A percentile compares a stretch with the other conserved stretches of the same genome.
phyloP scores from a whole-genome alignment of 257 asterid genomes.

The Fraxinus excelsior region DNA sequence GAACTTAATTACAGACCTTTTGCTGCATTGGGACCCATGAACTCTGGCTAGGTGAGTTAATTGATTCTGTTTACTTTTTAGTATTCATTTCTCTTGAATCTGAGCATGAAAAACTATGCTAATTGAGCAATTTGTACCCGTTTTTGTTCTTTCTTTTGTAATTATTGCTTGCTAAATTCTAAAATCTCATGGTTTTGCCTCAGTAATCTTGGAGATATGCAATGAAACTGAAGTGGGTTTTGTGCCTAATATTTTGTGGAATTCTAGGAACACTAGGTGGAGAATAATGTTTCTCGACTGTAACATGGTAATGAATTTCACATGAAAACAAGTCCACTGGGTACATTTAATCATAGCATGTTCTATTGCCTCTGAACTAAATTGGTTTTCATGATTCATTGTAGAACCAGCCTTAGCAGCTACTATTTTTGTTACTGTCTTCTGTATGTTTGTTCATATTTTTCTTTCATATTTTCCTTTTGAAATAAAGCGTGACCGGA shows the following conservation, averaged over 20 bases:
- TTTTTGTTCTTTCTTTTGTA: conserved; percentile 35
- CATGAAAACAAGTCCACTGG: no score
- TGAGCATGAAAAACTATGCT: conserved; percentile 9
- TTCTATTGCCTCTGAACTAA: no score
- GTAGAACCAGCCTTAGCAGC: no score
- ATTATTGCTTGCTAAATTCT: conserved; percentile 27
- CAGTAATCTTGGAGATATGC: background rate
- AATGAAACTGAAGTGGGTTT: background rate
- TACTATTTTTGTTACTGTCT: background rate
- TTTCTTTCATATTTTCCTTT: background rate
- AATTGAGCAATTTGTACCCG: conserved; percentile 23
- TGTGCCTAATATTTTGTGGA: background rate
- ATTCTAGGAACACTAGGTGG: background rate
- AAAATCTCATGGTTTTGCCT: background rate
- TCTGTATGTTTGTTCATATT: background rate
- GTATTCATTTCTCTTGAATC: background rate
- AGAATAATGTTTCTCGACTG: background rate
- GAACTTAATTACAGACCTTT: background rate
- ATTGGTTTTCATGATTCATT: no score
- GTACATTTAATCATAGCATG: no score
- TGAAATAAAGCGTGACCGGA: background rate
- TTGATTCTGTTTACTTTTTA: conserved; percentile 10
- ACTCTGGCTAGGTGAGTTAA: background rate
- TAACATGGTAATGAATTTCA: no score
- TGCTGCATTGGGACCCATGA: background rate